Percentiles rank a stretch among this genome's conserved stretches.
Conservation (phyloP, 2,329 filamentous ascomycete genomes). For the Xylaria polymorpha region DNA sequence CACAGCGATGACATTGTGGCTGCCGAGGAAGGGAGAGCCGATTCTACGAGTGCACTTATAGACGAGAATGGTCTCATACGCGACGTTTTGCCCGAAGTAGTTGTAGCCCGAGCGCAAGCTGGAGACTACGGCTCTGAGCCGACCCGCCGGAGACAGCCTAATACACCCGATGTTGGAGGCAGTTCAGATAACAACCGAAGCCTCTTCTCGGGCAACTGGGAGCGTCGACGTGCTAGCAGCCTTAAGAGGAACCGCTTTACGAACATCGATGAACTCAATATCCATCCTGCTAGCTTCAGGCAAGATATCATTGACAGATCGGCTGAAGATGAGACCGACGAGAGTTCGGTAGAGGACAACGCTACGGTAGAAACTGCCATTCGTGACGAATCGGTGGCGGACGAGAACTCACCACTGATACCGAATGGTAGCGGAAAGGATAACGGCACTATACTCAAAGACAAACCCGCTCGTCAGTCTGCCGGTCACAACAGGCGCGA, state of each 20-base stretch:
- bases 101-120: slow-evolving; percentile 61
- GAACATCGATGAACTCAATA: slow-evolving; percentile 78
- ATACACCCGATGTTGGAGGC: slow-evolving; percentile 50
- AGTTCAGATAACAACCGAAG: slow-evolving; percentile 47
- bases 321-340: slow-evolving; percentile 64
- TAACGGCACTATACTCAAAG: slow-evolving; percentile 46
- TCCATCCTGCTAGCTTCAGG: slow-evolving; percentile 89
- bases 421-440: slow-evolving; percentile 43
- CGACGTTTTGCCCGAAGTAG: slow-evolving; percentile 72
- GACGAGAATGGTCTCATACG: slow-evolving; percentile 69
- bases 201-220: slow-evolving; percentile 55
- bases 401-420: slow-evolving; percentile 57
- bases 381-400: slow-evolving; percentile 46
- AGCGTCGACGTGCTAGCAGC: slow-evolving; percentile 60
- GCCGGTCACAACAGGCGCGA: slow-evolving; percentile 55
- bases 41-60: slow-evolving; percentile 55
- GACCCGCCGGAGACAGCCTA: slow-evolving; percentile 56
- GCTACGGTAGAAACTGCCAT: slow-evolving; percentile 54
- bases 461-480: slow-evolving; percentile 46
- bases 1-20: slow-evolving; percentile 54
- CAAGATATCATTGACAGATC: slow-evolving; percentile 87
- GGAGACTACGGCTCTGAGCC: slow-evolving; percentile 51
- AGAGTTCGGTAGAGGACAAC: slow-evolving; percentile 64
- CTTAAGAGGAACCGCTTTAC: slow-evolving; percentile 68
- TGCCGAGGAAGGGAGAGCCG: slow-evolving; percentile 64